phyloP scores from a whole-genome alignment of 2,329 filamentous ascomycete genomes.

The Diaporthe longicolla region DNA sequence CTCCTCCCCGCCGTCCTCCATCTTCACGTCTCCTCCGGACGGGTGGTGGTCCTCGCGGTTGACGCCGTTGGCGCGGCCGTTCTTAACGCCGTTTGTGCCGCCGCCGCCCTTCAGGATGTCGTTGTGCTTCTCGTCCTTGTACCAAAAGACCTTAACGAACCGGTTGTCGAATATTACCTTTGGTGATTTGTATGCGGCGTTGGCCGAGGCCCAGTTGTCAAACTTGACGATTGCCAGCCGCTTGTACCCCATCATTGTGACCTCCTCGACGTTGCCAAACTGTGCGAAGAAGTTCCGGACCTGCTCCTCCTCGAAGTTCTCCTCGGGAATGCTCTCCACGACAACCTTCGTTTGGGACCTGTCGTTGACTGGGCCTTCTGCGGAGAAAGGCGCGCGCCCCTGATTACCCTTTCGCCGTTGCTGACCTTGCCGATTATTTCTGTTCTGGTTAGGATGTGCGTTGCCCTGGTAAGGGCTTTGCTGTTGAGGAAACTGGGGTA shows the following conservation, averaged over 20 bases:
- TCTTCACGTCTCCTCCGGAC: conserved; percentile 55
- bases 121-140: conserved; percentile 66
- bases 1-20: not conserved
- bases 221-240: conserved; percentile 79
- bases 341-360: conserved; percentile 77
- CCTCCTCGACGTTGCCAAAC: conserved; percentile 76
- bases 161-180: conserved; percentile 88
- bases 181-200: conserved; percentile 80
- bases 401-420: conserved; percentile 51
- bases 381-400: conserved; percentile 71
- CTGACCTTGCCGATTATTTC: conserved; percentile 55
- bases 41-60: not conserved
- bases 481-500: conserved; percentile 26
- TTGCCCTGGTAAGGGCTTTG: conserved; percentile 43
- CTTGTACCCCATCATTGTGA: conserved; percentile 77
- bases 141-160: conserved; percentile 89
- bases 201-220: conserved; percentile 74
- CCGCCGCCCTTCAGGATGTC: conserved; percentile 48
- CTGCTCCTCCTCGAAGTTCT: conserved; percentile 74
- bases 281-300: conserved; percentile 79
- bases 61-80: conserved; percentile 47
- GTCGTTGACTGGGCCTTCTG: conserved; percentile 74
- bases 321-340: conserved; percentile 82
- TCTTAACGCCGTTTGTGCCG: conserved; percentile 49
- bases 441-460: conserved; percentile 46